These are phyloP conservation scores for Trichoderma sp. DNA, from an alignment of 2,329 filamentous ascomycete genomes.

Conservation along the genomic window DNA sequence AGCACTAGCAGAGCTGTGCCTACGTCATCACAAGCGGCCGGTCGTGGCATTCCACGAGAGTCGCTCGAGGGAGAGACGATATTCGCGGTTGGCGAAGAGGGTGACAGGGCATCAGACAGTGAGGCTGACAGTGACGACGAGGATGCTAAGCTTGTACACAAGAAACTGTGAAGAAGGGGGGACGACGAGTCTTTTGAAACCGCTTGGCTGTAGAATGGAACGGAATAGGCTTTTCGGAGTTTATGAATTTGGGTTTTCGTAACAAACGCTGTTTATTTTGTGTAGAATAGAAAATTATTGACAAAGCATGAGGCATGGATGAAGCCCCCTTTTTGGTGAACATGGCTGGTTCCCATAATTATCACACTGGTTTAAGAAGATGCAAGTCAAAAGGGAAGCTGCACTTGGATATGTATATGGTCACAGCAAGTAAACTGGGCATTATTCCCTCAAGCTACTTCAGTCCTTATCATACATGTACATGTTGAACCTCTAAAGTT, in stretches of 20 bases:
- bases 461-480: neutral
- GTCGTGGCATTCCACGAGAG: constrained; percentile 49
- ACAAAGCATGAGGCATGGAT: neutral
- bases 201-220: constrained; percentile 6
- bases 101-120: constrained; percentile 74
- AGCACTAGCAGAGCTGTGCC: constrained; percentile 15
- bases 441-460: neutral
- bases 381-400: too few relatives aligned
- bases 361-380: neutral
- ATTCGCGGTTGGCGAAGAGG: constrained; percentile 87
- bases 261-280: neutral
- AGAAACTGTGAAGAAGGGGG: constrained; percentile 38
- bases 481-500: neutral
- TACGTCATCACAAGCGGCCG: constrained; percentile 27
- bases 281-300: constrained; percentile 6
- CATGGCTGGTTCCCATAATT: neutral
- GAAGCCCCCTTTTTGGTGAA: neutral
- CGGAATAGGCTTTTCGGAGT: constrained; percentile 5
- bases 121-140: constrained; percentile 50
- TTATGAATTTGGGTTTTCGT: constrained; percentile 18
- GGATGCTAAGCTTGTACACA: constrained; percentile 50
- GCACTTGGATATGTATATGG: neutral
- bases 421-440: neutral
- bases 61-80: constrained; percentile 86
- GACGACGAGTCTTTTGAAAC: neutral